Conservation (phyloP, 2,329 filamentous ascomycete genomes). For the Microsporum canis region DNA sequence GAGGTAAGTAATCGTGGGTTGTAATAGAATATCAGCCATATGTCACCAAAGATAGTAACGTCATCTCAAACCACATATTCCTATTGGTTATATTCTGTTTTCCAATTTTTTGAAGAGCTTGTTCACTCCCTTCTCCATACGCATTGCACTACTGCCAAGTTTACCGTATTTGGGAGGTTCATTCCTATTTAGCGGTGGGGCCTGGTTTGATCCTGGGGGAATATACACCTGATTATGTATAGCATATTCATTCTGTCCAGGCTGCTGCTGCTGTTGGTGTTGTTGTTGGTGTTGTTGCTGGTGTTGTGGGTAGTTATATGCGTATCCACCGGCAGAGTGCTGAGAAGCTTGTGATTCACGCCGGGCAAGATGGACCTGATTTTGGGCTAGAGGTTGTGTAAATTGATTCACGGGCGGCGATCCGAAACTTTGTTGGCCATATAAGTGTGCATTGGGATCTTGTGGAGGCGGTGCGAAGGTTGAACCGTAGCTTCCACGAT, state of each 20-base stretch:
- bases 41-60: not conserved
- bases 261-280: slow-evolving; percentile 16
- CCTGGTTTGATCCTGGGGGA: slow-evolving; percentile 33
- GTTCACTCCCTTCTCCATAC: slow-evolving; percentile 26
- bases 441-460: slow-evolving; percentile 28
- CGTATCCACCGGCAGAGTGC: slow-evolving; percentile 29
- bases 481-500: slow-evolving; percentile 14
- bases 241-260: slow-evolving; percentile 26
- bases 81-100: slow-evolving; percentile 16
- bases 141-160: slow-evolving; percentile 20
- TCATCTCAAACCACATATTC: not conserved
- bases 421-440: slow-evolving; percentile 22
- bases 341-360: slow-evolving; percentile 14
- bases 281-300: slow-evolving; percentile 19
- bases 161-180: slow-evolving; percentile 1
- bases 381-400: slow-evolving; percentile 6
- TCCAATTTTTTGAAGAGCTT: slow-evolving; percentile 28
- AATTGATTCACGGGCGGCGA: slow-evolving; percentile 6
- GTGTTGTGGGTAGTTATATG: slow-evolving; percentile 33
- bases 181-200: not conserved
- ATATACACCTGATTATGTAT: slow-evolving; percentile 38
- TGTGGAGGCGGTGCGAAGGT: slow-evolving; percentile 24
- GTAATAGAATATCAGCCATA: not conserved
- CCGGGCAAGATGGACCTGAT: slow-evolving; percentile 11
- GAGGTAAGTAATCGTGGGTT: not conserved